phyloP scores from a whole-genome alignment of 2,329 filamentous ascomycete species.

The Xylariaceae sp. region DNA sequence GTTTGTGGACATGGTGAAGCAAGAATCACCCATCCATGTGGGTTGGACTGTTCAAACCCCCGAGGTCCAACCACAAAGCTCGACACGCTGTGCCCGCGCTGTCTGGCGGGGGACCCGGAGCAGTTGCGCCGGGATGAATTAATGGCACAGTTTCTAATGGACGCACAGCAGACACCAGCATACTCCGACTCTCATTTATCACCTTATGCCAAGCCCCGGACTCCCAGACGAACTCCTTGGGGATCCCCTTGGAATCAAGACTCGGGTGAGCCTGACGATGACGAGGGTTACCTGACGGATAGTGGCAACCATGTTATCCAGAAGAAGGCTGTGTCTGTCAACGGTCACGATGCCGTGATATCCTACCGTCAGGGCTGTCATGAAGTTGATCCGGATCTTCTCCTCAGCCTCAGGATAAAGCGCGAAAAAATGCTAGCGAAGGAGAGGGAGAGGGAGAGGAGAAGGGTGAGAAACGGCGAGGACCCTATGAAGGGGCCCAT shows the following conservation, averaged over 20 bases:
- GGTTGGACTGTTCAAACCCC: slow-evolving; percentile 1
- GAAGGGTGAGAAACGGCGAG: background rate
- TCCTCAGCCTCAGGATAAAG: background rate
- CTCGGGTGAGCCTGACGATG: slow-evolving; percentile 1
- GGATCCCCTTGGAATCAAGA: background rate
- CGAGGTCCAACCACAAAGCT: slow-evolving; percentile 24
- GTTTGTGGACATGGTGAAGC: slow-evolving; percentile 28
- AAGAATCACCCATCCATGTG: slow-evolving; percentile 17
- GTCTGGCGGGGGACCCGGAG: slow-evolving; percentile 29
- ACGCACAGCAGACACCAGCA: background rate
- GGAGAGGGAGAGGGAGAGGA: background rate
- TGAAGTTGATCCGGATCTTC: slow-evolving; percentile 9
- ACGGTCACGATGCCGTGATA: slow-evolving; percentile 23
- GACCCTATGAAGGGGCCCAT: background rate
- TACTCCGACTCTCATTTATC: background rate
- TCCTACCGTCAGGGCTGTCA: background rate
- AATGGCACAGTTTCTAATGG: background rate
- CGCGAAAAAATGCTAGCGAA: background rate
- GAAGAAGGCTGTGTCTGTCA: slow-evolving; percentile 12
- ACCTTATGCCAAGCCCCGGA: background rate
- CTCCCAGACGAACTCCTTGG: background rate
- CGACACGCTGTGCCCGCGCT: slow-evolving; percentile 37
- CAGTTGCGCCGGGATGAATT: slow-evolving; percentile 1
- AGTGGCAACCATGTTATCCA: slow-evolving; percentile 11
- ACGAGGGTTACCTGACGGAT: background rate